Conservation (phyloP, 2,329 filamentous ascomycete species). For the Grosmannia clavigera region DNA sequence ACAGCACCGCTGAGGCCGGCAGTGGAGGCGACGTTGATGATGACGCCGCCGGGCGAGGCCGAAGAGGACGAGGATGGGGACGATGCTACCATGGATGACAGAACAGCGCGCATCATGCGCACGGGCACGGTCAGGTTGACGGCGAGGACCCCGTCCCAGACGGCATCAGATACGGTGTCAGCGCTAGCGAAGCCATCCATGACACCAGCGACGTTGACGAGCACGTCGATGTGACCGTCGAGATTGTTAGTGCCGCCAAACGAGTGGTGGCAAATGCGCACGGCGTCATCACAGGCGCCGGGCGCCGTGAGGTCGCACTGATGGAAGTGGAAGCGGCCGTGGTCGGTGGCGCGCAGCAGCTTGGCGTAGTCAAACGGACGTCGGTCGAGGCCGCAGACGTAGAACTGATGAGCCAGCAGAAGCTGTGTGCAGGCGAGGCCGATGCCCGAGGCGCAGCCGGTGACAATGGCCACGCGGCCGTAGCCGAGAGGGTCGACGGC, state of each 20-base stretch:
- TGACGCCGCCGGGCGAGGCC: conserved; percentile 23
- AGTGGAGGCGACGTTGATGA: conserved; percentile 35
- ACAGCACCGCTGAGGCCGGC: conserved; percentile 28
- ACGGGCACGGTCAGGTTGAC: conserved; percentile 40
- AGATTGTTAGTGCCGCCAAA: conserved; percentile 11
- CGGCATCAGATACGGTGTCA: conserved; percentile 22
- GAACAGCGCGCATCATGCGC: conserved; percentile 33
- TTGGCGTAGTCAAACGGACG: conserved; percentile 18
- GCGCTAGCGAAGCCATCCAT: conserved; percentile 33
- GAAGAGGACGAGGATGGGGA: neutral
- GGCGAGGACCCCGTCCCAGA: conserved; percentile 16
- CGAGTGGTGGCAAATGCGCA: conserved; percentile 18
- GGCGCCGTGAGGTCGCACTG: conserved; percentile 18
- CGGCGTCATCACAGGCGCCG: conserved; percentile 20
- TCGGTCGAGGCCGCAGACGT: conserved; percentile 13
- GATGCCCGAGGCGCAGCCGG: conserved; percentile 34
- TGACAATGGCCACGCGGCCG: conserved; percentile 31
- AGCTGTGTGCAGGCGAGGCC: conserved; percentile 31
- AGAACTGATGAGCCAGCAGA: conserved; percentile 23
- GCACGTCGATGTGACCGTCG: conserved; percentile 31
- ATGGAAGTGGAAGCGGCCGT: conserved; percentile 28
- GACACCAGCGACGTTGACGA: conserved; percentile 42
- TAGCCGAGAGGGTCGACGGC: conserved; percentile 16
- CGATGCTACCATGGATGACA: conserved; percentile 24
- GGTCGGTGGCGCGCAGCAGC: conserved; percentile 12